Percentiles rank a stretch among this genome's conserved stretches.
Conservation (phyloP, 1,284 basidiomycete genomes). For the Mycena citricolor region DNA sequence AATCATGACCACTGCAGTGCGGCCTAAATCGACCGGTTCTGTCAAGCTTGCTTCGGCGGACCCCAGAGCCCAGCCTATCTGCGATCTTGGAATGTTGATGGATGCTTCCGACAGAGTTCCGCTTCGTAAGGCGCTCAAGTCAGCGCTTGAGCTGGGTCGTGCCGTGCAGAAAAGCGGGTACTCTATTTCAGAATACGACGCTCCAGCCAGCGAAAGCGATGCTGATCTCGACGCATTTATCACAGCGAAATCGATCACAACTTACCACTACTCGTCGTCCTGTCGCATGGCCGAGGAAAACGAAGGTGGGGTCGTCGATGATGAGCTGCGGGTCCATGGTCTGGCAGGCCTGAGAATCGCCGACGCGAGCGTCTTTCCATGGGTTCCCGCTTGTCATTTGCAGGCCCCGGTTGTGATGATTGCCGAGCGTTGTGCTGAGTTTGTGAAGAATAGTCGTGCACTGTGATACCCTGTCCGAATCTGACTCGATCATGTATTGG, state of each 20-base stretch:
- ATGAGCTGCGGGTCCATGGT: constrained; percentile 50
- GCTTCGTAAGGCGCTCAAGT: constrained; percentile 40
- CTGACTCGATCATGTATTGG: no score
- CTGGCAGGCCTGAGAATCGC: constrained; percentile 38
- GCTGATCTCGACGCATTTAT: constrained; percentile 15
- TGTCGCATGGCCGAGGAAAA: constrained; percentile 18
- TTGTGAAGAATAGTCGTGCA: no score
- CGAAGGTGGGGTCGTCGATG: constrained; percentile 51
- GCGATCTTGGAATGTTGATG: constrained; percentile 35
- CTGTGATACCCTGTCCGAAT: no score
- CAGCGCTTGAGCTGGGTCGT: constrained; percentile 37
- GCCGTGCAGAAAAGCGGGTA: constrained; percentile 30
- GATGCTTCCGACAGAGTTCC: constrained; percentile 29
- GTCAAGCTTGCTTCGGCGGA: constrained; percentile 1
- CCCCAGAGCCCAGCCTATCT: neutral
- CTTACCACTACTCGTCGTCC: constrained; percentile 18
- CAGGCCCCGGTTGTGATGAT: constrained; percentile 37
- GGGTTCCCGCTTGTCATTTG: constrained; percentile 35
- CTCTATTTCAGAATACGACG: constrained; percentile 24
- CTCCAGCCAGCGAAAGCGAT: constrained; percentile 27
- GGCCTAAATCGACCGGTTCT: constrained; percentile 2
- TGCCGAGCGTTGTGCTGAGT: constrained; percentile 39
- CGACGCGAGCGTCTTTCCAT: constrained; percentile 42
- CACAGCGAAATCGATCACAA: no score
- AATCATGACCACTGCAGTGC: neutral